Conservation (phyloP, 345 rosid species). For the Bruguiera parviflora region DNA sequence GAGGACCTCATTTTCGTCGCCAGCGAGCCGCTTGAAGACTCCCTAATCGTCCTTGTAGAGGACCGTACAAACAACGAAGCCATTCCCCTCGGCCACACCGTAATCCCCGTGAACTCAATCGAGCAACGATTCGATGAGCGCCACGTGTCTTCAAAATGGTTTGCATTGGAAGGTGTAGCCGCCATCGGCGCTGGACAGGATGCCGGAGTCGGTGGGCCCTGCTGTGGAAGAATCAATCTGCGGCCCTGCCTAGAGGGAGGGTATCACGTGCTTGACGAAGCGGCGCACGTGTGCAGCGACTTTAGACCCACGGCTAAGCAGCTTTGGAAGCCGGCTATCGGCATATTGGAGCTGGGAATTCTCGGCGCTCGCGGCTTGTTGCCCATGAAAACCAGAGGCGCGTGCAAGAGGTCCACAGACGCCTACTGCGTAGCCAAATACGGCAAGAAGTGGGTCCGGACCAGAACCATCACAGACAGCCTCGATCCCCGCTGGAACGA, state of each 20-base stretch:
- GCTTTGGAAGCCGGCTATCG: conserved; percentile 92
- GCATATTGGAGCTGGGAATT: conserved; percentile 85
- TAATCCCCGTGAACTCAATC: conserved; percentile 64
- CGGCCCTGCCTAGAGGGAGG: conserved; percentile 93
- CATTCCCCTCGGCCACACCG: conserved; percentile 47
- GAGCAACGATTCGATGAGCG: conserved; percentile 82
- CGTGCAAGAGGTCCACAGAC: conserved; percentile 84
- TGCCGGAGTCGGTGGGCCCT: conserved; percentile 29
- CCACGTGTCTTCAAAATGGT: conserved; percentile 70
- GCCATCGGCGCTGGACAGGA: conserved; percentile 21
- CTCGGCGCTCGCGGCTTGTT: conserved; percentile 87
- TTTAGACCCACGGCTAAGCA: conserved; percentile 94
- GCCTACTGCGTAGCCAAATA: conserved; percentile 93
- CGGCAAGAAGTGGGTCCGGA: conserved; percentile 98
- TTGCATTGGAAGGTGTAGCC: conserved; percentile 42
- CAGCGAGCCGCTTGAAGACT: conserved; percentile 85
- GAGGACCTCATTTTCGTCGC: conserved; percentile 91
- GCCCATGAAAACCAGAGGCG: conserved; percentile 73
- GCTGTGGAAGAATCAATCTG: conserved; percentile 64
- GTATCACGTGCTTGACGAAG: conserved; percentile 97
- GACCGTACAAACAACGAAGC: conserved; percentile 68
- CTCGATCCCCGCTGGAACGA: conserved; percentile 98
- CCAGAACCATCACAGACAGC: conserved; percentile 79
- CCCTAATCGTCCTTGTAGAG: conserved; percentile 60
- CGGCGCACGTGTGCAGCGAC: conserved; percentile 97